Evolutionary conservation across 345 rosid genomes (phyloP).

Genomic region (Bruguiera gymnorhiza): DNA sequence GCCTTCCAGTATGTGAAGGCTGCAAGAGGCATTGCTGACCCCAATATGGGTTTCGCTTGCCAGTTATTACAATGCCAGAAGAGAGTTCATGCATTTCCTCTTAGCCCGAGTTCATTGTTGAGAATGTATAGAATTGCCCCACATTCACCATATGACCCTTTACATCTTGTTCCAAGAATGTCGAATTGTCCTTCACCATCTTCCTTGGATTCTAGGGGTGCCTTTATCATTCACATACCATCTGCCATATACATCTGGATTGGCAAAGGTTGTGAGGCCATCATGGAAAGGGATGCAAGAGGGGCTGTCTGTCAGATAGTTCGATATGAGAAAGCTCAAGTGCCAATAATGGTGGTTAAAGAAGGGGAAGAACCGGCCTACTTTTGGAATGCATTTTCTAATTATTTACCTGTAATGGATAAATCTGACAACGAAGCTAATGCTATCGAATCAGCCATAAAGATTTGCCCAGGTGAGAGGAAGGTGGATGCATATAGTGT

Average conservation of each 20-base stretch:
- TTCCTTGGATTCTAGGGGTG: constrained; percentile 94
- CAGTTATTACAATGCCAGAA: constrained; percentile 96
- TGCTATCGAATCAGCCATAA: constrained; percentile 35
- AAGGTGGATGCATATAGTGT: constrained; percentile 67
- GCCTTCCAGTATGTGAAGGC: constrained; percentile 97
- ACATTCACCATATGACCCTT: constrained; percentile 94
- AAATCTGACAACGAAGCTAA: constrained; percentile 38
- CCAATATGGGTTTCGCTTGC: constrained; percentile 99
- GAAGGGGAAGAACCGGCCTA: constrained; percentile 87
- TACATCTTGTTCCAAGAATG: constrained; percentile 97
- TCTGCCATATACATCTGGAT: constrained; percentile 85
- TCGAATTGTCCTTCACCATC: constrained; percentile 77
- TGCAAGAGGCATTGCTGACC: constrained; percentile 97
- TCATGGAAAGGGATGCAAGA: constrained; percentile 97
- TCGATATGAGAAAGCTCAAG: constrained; percentile 86
- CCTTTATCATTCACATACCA: constrained; percentile 86
- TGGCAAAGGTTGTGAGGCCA: constrained; percentile 73
- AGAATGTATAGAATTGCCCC: constrained; percentile 92
- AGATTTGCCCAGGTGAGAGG: constrained; percentile 56
- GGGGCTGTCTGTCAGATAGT: constrained; percentile 95
- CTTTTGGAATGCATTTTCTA: constrained; percentile 85
- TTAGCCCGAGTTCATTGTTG: constrained; percentile 92
- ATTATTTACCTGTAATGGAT: constrained; percentile 69
- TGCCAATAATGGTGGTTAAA: constrained; percentile 57
- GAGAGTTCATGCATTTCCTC: constrained; percentile 95